These are phyloP conservation scores for Trypanosoma brucei DNA, from an alignment of 208 protist species.

Conservation along the genomic window DNA sequence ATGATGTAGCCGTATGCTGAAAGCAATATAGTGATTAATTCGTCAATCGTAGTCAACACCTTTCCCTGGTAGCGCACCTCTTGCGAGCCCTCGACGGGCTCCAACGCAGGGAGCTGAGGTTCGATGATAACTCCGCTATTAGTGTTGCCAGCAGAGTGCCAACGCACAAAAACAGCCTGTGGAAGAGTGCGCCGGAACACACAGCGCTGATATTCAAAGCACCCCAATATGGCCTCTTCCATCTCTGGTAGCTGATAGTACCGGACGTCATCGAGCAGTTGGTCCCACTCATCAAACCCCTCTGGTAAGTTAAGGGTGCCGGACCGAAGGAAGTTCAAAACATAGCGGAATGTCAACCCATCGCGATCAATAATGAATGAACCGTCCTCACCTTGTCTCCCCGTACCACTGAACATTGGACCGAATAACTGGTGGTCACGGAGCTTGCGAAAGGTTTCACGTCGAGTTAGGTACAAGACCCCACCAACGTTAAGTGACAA, in stretches of 20 bases:
- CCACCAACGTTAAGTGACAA: slow-evolving; percentile 67
- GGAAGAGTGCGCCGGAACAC: slow-evolving; percentile 55
- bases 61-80: slow-evolving; percentile 25
- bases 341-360: slow-evolving; percentile 49
- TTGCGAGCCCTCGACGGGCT: slow-evolving; percentile 20
- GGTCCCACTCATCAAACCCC: slow-evolving; percentile 61
- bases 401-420: slow-evolving; percentile 45
- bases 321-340: slow-evolving; percentile 57
- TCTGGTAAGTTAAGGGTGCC: slow-evolving; percentile 44
- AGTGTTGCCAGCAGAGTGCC: slow-evolving; percentile 22
- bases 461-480: slow-evolving; percentile 38
- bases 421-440: slow-evolving; percentile 43
- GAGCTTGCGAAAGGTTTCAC: slow-evolving; percentile 29
- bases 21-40: slow-evolving; percentile 53
- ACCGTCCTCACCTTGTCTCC: slow-evolving; percentile 39
- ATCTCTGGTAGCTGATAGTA: slow-evolving; percentile 41
- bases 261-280: slow-evolving; percentile 46
- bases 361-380: slow-evolving; percentile 68
- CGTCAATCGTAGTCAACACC: slow-evolving; percentile 43
- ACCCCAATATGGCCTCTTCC: slow-evolving; percentile 29
- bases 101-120: slow-evolving; percentile 39
- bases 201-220: slow-evolving; percentile 59
- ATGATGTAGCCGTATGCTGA: slow-evolving; percentile 58
- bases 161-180: slow-evolving; percentile 57
- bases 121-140: slow-evolving; percentile 25